Percentiles rank a stretch among this genome's conserved stretches.
Evolutionary conservation across 352 stramenopile species (phyloP).

Genomic region (Aphanomyces astaci): DNA sequence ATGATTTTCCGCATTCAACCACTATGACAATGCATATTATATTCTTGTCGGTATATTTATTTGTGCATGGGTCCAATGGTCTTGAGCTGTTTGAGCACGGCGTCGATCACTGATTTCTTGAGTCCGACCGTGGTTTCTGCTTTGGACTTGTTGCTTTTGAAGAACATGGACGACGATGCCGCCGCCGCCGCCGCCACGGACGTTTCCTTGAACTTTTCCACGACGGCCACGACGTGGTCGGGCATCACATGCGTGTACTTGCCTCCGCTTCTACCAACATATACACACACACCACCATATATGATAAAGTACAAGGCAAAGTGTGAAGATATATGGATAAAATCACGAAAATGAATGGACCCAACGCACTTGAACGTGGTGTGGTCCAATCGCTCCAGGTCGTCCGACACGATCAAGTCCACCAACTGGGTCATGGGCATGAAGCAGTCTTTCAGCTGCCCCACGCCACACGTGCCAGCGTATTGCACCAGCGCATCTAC

Average conservation of each 20-base stretch:
- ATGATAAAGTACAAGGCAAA: not conserved
- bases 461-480: slow-evolving; percentile 45
- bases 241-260: slow-evolving; percentile 63
- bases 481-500: slow-evolving; percentile 55
- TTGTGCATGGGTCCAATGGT: slow-evolving; percentile 24
- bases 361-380: slow-evolving; percentile 10
- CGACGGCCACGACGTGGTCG: slow-evolving; percentile 52
- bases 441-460: slow-evolving; percentile 60
- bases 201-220: slow-evolving; percentile 66
- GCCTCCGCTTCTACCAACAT: slow-evolving; percentile 21
- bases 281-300: not conserved
- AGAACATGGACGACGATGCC: slow-evolving; percentile 37
- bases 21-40: too few relatives aligned
- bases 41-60: too few relatives aligned
- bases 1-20: too few relatives aligned
- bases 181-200: slow-evolving; percentile 10
- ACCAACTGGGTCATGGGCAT: slow-evolving; percentile 52
- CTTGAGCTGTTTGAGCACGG: slow-evolving; percentile 41
- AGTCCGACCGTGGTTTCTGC: slow-evolving; percentile 22
- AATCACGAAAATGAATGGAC: too few relatives aligned
- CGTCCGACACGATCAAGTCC: slow-evolving; percentile 56
- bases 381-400: slow-evolving; percentile 16
- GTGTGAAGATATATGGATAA: too few relatives aligned
- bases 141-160: slow-evolving; percentile 24
- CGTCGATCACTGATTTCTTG: slow-evolving; percentile 45